Evolutionary conservation across 2,329 filamentous ascomycete species (phyloP).

Genomic region (Saccharata proteae): DNA sequence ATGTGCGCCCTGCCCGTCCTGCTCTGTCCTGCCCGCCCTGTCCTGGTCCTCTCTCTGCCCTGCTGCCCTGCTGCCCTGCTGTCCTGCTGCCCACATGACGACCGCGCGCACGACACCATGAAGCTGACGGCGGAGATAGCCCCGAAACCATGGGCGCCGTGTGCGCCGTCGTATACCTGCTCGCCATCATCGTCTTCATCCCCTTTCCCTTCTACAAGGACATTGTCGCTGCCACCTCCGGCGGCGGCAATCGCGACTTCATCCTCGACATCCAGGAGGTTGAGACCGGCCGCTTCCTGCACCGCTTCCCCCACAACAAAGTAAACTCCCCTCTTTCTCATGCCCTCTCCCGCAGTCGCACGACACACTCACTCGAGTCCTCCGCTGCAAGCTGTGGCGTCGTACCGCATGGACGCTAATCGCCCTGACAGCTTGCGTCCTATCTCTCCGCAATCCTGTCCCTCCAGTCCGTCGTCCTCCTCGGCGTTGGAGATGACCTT

Average conservation of each 20-base stretch:
- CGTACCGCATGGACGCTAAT: too few species aligned
- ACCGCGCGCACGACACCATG: slow-evolving; percentile 3
- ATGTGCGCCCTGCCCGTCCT: slow-evolving; percentile 41
- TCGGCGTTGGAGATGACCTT: slow-evolving; percentile 88
- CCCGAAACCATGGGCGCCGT: slow-evolving; percentile 95
- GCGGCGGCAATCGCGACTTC: slow-evolving; percentile 81
- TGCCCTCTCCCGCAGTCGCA: too few species aligned
- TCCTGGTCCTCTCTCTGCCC: too few species aligned
- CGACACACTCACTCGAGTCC: too few species aligned
- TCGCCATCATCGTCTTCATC: slow-evolving; percentile 82
- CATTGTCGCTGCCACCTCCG: slow-evolving; percentile 87
- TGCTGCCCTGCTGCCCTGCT: too few species aligned
- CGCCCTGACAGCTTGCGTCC: slow-evolving; percentile 59
- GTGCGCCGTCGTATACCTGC: slow-evolving; percentile 82
- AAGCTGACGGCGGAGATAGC: slow-evolving; percentile 25
- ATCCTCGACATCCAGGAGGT: slow-evolving; percentile 62
- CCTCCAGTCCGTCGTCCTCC: slow-evolving; percentile 77
- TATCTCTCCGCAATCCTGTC: slow-evolving; percentile 92
- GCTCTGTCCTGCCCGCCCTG: slow-evolving; percentile 3
- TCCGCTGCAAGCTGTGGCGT: too few species aligned
- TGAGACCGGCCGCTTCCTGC: slow-evolving; percentile 72
- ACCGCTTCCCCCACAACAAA: slow-evolving; percentile 91
- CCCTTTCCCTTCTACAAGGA: slow-evolving; percentile 98
- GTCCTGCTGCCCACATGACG: slow-evolving; percentile 14
- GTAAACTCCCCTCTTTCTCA: slow-evolving; percentile 36